Evolutionary conservation across 2,329 filamentous ascomycete genomes (phyloP).

Genomic region (Cladosporium austrohemisphaericum): DNA sequence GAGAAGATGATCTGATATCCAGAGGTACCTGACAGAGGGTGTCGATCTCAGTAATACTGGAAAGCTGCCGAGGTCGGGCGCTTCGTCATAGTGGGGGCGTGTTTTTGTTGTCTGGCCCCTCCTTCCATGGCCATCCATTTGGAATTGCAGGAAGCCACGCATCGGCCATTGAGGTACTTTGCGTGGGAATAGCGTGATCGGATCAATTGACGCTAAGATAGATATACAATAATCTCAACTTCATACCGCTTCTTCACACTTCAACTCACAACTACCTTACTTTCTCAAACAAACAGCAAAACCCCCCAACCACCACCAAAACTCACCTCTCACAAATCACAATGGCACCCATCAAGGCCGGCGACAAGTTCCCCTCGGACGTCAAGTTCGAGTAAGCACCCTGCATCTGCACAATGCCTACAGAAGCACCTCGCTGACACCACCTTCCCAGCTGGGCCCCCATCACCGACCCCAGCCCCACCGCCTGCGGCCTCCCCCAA

Average conservation of each 20-base stretch:
- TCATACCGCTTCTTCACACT: neutral
- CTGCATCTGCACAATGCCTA: neutral
- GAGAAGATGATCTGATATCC: too few relatives aligned
- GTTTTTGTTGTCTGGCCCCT: constrained; percentile 9
- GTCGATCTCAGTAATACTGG: too few relatives aligned
- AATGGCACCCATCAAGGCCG: constrained; percentile 70
- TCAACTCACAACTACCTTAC: neutral
- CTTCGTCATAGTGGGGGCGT: constrained; percentile 2
- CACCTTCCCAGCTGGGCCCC: constrained; percentile 63
- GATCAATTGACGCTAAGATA: too few relatives aligned
- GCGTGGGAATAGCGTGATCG: neutral
- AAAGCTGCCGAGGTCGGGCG: constrained; percentile 8
- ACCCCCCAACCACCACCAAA: neutral
- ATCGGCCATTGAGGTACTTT: constrained; percentile 13
- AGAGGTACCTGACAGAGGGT: too few relatives aligned
- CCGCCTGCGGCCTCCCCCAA: constrained; percentile 72
- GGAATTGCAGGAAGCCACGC: constrained; percentile 2
- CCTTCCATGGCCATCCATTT: constrained; percentile 6
- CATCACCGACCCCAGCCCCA: constrained; percentile 68
- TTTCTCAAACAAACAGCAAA: neutral
- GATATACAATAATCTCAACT: too few relatives aligned
- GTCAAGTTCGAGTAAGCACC: constrained; percentile 68
- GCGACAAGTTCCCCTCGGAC: constrained; percentile 76
- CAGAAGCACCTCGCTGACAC: constrained; percentile 12
- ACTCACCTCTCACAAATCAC: constrained; percentile 27